Conservation (phyloP, 202 grass and related monocot genomes). For the Zoysia matrella region DNA sequence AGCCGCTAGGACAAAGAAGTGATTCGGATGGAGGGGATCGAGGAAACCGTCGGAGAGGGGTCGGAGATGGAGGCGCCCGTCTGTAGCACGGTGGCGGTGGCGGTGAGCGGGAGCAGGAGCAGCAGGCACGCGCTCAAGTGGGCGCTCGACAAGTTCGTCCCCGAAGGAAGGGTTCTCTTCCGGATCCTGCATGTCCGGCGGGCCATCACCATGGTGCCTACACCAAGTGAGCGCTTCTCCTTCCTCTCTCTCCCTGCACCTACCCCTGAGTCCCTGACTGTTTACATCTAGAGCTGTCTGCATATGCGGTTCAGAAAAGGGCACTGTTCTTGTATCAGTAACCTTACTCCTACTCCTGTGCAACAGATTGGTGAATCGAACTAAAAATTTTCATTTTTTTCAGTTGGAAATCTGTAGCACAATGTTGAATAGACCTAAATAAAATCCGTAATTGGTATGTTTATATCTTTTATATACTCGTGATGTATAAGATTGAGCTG, state of each 20-base stretch:
- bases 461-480: no score
- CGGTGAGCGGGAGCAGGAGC: slow-evolving; percentile 61
- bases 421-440: no score
- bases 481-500: no score
- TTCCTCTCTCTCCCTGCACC: background rate
- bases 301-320: no score
- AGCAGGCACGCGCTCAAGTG: slow-evolving; percentile 78
- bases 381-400: no score
- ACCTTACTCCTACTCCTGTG: no score
- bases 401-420: no score
- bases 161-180: slow-evolving; percentile 66
- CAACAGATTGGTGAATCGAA: no score
- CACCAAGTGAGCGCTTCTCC: slow-evolving; percentile 60
- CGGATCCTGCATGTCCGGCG: slow-evolving; percentile 71
- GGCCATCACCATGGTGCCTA: slow-evolving; percentile 75
- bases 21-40: slow-evolving; percentile 45
- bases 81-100: slow-evolving; percentile 62
- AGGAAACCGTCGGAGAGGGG: slow-evolving; percentile 46
- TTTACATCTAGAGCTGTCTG: background rate
- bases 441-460: no score
- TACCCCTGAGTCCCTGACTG: background rate
- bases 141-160: slow-evolving; percentile 87
- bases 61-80: slow-evolving; percentile 39
- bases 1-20: background rate
- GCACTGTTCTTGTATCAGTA: no score